Evolutionary conservation across 2,329 filamentous ascomycete genomes (phyloP).

Genomic region (Arthrobotrys megalospora): DNA sequence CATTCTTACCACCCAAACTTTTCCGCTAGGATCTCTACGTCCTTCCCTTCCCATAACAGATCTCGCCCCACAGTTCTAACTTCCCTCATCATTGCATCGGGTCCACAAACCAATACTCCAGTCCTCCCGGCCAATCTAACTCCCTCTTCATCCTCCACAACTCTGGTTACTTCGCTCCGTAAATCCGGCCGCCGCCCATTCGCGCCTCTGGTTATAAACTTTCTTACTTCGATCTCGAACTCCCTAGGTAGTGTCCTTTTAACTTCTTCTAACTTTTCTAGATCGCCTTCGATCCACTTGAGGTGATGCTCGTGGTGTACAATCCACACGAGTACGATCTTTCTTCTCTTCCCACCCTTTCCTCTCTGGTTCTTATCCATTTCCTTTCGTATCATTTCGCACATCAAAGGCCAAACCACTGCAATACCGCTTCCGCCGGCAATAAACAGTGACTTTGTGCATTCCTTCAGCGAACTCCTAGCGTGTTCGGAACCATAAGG

Average conservation of each 20-base stretch:
- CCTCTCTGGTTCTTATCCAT: conserved; percentile 63
- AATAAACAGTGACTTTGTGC: conserved; percentile 72
- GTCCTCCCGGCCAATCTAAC: conserved; percentile 67
- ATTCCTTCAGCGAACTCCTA: conserved; percentile 71
- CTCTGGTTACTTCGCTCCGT: conserved; percentile 67
- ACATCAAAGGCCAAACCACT: conserved; percentile 75
- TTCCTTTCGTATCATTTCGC: conserved; percentile 64
- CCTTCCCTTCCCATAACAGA: conserved; percentile 70
- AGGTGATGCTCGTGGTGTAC: conserved; percentile 72
- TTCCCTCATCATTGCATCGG: conserved; percentile 74
- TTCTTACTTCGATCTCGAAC: conserved; percentile 71
- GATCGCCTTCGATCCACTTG: conserved; percentile 72
- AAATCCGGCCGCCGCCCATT: conserved; percentile 73
- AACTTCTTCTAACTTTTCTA: conserved; percentile 70
- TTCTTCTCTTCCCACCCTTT: conserved; percentile 63
- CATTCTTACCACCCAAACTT: conserved; percentile 79
- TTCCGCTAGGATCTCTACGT: conserved; percentile 74
- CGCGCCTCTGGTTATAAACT: conserved; percentile 72
- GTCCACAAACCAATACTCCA: conserved; percentile 75
- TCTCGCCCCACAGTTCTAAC: conserved; percentile 74
- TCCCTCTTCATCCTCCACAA: conserved; percentile 40
- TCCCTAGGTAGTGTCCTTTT: conserved; percentile 11
- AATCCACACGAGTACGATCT: conserved; percentile 74
- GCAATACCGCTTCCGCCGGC: conserved; percentile 78
- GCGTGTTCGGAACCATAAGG: conserved; percentile 76